Conservation (phyloP, 2,329 filamentous ascomycete genomes). For the Aspergillus fumigatus region DNA sequence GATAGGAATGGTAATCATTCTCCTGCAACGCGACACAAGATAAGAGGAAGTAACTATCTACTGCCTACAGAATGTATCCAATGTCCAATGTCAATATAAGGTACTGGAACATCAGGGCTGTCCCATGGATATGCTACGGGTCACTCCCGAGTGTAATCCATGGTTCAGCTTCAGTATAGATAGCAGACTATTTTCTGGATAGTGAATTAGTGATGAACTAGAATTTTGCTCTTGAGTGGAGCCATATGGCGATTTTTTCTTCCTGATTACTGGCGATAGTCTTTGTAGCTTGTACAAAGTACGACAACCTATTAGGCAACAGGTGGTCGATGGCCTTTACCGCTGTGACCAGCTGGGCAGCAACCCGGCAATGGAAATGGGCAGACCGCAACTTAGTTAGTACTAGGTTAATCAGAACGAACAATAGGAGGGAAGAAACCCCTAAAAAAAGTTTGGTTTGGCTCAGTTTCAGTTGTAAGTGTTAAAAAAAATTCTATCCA, state of each 20-base stretch:
- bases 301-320: slow-evolving; percentile 12
- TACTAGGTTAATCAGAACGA: not conserved
- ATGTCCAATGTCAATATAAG: not conserved
- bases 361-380: slow-evolving; percentile 22
- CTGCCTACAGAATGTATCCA: too few species aligned
- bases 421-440: not conserved
- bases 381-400: slow-evolving; percentile 24
- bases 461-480: not conserved
- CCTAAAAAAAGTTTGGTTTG: not conserved
- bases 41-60: not conserved
- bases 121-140: not conserved
- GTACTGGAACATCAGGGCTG: not conserved
- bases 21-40: not conserved
- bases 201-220: not conserved
- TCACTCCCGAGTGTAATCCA: not conserved
- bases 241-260: slow-evolving; percentile 5
- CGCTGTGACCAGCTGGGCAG: slow-evolving; percentile 31
- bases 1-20: not conserved
- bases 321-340: slow-evolving; percentile 28
- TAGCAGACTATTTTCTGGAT: not conserved
- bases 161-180: not conserved
- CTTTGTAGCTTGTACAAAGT: slow-evolving; percentile 9
- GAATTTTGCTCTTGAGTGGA: slow-evolving; percentile 4
- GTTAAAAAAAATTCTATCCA: not conserved
- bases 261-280: not conserved